Percentiles rank a stretch among this genome's conserved stretches.
These are phyloP conservation scores for Stachybotrys elegans DNA, from an alignment of 2,329 filamentous ascomycete genomes.

Conservation along the genomic window DNA sequence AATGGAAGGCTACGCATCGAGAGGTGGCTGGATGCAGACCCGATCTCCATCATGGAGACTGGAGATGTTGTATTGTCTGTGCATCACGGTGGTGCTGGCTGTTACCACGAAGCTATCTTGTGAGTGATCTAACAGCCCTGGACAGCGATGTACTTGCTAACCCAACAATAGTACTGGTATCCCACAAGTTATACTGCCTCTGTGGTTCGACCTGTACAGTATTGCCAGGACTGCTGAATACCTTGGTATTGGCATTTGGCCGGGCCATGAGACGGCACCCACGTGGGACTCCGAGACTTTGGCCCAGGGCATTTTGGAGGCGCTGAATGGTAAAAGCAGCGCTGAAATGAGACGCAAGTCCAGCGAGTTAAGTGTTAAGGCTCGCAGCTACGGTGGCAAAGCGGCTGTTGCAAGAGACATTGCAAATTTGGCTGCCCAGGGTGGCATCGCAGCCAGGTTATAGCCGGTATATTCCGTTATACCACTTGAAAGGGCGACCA, in stretches of 20 bases:
- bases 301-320: constrained; percentile 16
- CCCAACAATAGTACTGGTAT: constrained; percentile 24
- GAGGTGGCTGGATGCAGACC: constrained; percentile 22
- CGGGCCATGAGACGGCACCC: constrained; percentile 25
- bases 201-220: constrained; percentile 39
- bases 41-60: constrained; percentile 24
- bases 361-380: too few relatives aligned
- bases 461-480: too few relatives aligned
- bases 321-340: constrained; percentile 10
- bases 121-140: constrained; percentile 3
- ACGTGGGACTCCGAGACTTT: constrained; percentile 16
- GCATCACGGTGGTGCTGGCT: constrained; percentile 14
- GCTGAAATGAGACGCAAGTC: constrained; percentile 8
- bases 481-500: too few relatives aligned
- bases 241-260: constrained; percentile 34
- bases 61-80: constrained; percentile 15
- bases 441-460: too few relatives aligned
- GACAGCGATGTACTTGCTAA: neutral
- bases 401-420: too few relatives aligned
- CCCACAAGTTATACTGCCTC: constrained; percentile 37
- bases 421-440: too few relatives aligned
- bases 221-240: constrained; percentile 35
- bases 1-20: constrained; percentile 13
- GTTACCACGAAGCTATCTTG: constrained; percentile 13
- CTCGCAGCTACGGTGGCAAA: too few relatives aligned